These are phyloP conservation scores for Blepharisma japonicum DNA, from an alignment of 73 alveolate genomes.

Conservation along the genomic window DNA sequence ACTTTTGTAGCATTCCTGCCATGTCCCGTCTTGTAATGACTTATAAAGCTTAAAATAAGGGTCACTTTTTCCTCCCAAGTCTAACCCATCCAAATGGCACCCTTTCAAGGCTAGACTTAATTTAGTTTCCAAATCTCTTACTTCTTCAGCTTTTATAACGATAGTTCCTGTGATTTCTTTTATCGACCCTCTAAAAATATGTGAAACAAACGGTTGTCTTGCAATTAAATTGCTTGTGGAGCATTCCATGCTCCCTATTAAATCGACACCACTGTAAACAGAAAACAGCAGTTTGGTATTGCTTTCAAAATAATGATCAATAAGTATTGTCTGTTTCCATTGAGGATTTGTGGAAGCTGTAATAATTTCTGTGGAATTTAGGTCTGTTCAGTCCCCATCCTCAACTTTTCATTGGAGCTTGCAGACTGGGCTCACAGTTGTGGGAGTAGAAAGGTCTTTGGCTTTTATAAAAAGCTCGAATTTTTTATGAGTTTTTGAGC, in stretches of 20 bases:
- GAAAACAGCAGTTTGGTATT: conserved; percentile 57
- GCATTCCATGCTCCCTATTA: not conserved
- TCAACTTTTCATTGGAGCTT: too few species aligned
- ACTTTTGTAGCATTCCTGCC: conserved; percentile 30
- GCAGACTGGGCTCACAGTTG: too few species aligned
- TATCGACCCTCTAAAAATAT: not conserved
- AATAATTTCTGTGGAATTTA: conserved; percentile 46
- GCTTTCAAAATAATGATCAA: conserved; percentile 78
- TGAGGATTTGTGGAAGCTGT: conserved; percentile 66
- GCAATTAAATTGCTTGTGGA: not conserved
- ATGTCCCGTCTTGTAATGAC: not conserved
- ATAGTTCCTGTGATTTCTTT: conserved; percentile 4
- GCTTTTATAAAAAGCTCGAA: too few species aligned
- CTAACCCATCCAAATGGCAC: not conserved
- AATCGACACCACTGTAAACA: conserved; percentile 34
- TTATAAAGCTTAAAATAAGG: conserved; percentile 14
- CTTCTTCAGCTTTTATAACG: conserved; percentile 26
- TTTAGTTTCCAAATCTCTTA: not conserved
- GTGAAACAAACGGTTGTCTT: not conserved
- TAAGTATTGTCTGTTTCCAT: conserved; percentile 45
- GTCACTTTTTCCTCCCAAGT: conserved; percentile 8
- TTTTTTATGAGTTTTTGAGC: too few species aligned
- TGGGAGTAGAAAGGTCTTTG: too few species aligned
- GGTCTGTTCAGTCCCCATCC: too few species aligned
- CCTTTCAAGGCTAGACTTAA: not conserved